Conservation (phyloP, 371 early-diverging fungal genomes). For the Parasitella parasitica region DNA sequence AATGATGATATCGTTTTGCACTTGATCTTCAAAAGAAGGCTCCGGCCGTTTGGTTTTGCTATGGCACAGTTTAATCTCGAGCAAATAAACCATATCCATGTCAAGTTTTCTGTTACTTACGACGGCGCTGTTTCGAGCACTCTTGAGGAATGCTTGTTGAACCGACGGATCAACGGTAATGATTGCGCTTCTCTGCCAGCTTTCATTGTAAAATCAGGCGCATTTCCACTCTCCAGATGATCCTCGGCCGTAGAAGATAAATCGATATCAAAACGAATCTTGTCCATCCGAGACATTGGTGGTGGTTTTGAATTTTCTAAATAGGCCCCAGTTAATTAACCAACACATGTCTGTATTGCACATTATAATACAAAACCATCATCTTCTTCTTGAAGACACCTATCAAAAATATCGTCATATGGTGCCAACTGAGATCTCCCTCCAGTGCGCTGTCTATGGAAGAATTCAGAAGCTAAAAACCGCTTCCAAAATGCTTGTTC, state of each 20-base stretch:
- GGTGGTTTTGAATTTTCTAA: conserved; percentile 52
- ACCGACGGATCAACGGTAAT: conserved; percentile 81
- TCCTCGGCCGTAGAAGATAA: conserved; percentile 81
- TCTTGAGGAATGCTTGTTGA: conserved; percentile 89
- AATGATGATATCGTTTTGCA: conserved; percentile 57
- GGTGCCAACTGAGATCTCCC: conserved; percentile 57
- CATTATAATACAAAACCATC: conserved; percentile 59
- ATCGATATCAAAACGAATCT: conserved; percentile 71
- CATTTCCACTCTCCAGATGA: conserved; percentile 75
- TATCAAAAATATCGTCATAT: conserved; percentile 84
- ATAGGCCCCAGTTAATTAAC: background rate
- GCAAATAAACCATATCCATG: no score
- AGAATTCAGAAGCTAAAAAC: conserved; percentile 83
- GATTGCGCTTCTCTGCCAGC: conserved; percentile 67
- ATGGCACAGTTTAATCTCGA: background rate
- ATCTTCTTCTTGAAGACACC: conserved; percentile 81
- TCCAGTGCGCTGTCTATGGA: conserved; percentile 77
- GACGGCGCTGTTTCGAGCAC: conserved; percentile 60
- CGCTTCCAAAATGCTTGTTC: conserved; percentile 90
- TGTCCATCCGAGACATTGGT: conserved; percentile 52
- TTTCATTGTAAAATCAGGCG: conserved; percentile 88
- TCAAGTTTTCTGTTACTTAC: no score
- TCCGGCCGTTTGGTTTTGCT: conserved; percentile 17
- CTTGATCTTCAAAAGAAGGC: conserved; percentile 33
- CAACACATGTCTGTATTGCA: background rate